phyloP scores from a whole-genome alignment of 192 early-diverging fungal genomes.

The Podila clonocystis region DNA sequence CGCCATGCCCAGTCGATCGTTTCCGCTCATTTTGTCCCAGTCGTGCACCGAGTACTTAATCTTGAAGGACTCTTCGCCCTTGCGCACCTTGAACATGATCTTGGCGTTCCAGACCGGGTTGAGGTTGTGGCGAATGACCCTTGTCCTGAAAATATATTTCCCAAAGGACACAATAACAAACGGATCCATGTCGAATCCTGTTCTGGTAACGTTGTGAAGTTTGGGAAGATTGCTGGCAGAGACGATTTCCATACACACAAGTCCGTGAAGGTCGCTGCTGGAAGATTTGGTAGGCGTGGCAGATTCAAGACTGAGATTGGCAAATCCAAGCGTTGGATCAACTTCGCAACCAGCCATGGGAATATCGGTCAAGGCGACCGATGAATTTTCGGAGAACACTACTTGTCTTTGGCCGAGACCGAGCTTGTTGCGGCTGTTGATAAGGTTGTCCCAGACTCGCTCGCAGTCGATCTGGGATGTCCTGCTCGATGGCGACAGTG shows the following conservation, averaged over 20 bases:
- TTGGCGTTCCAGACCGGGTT: slow-evolving; percentile 83
- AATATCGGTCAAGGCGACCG: slow-evolving; percentile 30
- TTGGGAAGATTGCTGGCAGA: slow-evolving; percentile 58
- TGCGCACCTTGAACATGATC: slow-evolving; percentile 66
- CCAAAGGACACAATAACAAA: slow-evolving; percentile 81
- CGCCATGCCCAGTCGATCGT: slow-evolving; percentile 68
- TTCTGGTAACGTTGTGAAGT: slow-evolving; percentile 52
- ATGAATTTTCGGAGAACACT: slow-evolving; percentile 3
- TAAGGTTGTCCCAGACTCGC: slow-evolving; percentile 15
- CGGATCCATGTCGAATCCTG: slow-evolving; percentile 83
- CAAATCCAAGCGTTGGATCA: background rate
- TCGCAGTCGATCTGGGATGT: slow-evolving; percentile 27
- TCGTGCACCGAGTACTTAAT: slow-evolving; percentile 76
- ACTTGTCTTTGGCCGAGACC: slow-evolving; percentile 27
- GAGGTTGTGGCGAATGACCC: slow-evolving; percentile 69
- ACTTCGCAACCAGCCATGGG: slow-evolving; percentile 21
- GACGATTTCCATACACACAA: slow-evolving; percentile 61
- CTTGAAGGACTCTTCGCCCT: slow-evolving; percentile 51
- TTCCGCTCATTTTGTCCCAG: slow-evolving; percentile 75
- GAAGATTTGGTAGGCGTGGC: slow-evolving; percentile 10
- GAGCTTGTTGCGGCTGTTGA: slow-evolving; percentile 13
- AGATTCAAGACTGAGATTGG: slow-evolving; percentile 14
- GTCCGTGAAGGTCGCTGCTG: slow-evolving; percentile 30
- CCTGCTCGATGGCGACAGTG: slow-evolving; percentile 9
- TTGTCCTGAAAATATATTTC: slow-evolving; percentile 74